These are phyloP conservation scores for Hymenoscyphus salicellus DNA, from an alignment of 2,329 filamentous ascomycete species.

Conservation along the genomic window DNA sequence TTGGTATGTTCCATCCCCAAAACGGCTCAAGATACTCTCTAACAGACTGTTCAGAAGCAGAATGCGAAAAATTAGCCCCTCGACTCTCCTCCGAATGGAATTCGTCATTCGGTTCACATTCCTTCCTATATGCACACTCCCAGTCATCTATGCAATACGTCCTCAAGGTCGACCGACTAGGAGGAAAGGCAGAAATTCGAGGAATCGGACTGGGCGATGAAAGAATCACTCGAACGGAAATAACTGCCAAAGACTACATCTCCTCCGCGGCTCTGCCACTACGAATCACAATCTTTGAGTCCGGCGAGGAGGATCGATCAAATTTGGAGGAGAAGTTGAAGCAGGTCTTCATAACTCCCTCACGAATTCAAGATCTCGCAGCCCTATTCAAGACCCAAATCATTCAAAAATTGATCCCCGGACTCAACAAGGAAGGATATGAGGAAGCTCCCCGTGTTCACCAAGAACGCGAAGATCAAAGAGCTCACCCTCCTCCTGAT, in stretches of 20 bases:
- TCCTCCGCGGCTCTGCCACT: conserved; percentile 56
- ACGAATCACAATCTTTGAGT: conserved; percentile 48
- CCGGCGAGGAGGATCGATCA: conserved; percentile 51
- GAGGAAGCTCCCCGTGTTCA: conserved; percentile 50
- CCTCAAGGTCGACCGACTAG: conserved; percentile 77
- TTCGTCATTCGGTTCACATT: conserved; percentile 63
- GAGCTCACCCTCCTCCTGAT: conserved; percentile 41
- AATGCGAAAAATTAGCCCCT: conserved; percentile 56
- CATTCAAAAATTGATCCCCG: conserved; percentile 78
- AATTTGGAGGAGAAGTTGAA: conserved; percentile 49
- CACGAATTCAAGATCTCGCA: conserved; percentile 67
- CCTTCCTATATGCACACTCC: conserved; percentile 82
- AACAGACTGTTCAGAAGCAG: conserved; percentile 44
- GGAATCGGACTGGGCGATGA: conserved; percentile 78
- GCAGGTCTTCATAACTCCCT: conserved; percentile 70
- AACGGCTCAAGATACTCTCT: not conserved
- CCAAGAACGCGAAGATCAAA: conserved; percentile 41
- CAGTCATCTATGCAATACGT: conserved; percentile 84
- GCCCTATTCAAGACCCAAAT: conserved; percentile 72
- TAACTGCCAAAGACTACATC: conserved; percentile 72
- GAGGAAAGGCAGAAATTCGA: conserved; percentile 78
- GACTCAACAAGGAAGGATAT: conserved; percentile 74
- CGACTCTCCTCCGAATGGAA: conserved; percentile 80
- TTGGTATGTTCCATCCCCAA: conserved; percentile 49
- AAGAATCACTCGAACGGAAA: conserved; percentile 73